Evolutionary conservation across 164 flowering plant genomes (phyloP).

Genomic region (Sedum album): DNA sequence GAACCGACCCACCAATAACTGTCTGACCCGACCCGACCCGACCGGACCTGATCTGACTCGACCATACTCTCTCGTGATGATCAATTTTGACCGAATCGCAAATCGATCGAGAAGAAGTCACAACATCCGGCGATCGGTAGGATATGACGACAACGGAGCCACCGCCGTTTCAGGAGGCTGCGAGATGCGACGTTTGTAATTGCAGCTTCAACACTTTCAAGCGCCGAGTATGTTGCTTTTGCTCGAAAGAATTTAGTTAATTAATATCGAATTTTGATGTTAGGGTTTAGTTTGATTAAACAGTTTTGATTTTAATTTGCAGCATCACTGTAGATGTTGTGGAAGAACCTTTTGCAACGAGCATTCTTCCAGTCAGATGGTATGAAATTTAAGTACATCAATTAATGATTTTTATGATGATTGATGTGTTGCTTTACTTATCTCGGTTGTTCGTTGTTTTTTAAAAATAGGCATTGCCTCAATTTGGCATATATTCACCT

Average conservation of each 20-base stretch:
- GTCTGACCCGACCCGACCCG: too few species aligned
- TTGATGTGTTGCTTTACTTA: too few species aligned
- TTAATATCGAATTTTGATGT: too few species aligned
- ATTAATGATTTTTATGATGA: background rate
- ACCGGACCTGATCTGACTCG: too few species aligned
- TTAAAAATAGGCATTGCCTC: constrained; percentile 69
- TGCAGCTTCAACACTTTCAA: constrained; percentile 93
- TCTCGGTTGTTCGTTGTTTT: too few species aligned
- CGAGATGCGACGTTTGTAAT: constrained; percentile 84
- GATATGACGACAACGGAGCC: constrained; percentile 35
- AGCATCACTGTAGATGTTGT: constrained; percentile 76
- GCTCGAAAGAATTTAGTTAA: background rate
- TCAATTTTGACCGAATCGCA: too few species aligned
- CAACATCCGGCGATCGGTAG: constrained; percentile 6
- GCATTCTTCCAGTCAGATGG: constrained; percentile 63
- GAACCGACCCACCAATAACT: too few species aligned
- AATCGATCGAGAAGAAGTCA: too few species aligned
- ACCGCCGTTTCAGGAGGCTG: constrained; percentile 84
- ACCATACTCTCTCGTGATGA: too few species aligned
- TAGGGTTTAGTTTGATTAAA: too few species aligned
- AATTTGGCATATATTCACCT: constrained; percentile 37
- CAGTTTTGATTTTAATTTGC: constrained; percentile 13
- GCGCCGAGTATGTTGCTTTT: constrained; percentile 50
- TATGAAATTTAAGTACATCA: constrained; percentile 4
- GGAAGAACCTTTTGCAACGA: constrained; percentile 66